Conservation (phyloP, 768 basidiomycete genomes). For the Xerocomus potaroensis region DNA sequence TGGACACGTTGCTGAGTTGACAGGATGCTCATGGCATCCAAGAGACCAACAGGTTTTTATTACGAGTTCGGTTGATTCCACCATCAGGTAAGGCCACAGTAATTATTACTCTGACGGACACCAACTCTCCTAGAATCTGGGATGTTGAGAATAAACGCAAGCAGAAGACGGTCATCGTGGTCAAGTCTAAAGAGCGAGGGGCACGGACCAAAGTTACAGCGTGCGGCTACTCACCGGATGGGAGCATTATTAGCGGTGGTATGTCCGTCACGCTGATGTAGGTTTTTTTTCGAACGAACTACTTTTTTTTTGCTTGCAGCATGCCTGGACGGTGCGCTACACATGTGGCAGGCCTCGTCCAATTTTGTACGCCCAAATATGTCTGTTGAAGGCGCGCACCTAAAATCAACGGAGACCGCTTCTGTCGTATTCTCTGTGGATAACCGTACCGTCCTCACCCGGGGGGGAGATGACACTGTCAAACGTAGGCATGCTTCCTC, state of each 20-base stretch:
- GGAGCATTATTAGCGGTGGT: conserved; percentile 88
- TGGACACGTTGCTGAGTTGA: conserved; percentile 91
- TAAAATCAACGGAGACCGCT: conserved; percentile 81
- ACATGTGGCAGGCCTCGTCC: conserved; percentile 88
- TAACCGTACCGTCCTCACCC: conserved; percentile 75
- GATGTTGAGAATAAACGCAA: conserved; percentile 88
- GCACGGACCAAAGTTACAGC: conserved; percentile 87
- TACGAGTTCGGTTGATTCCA: conserved; percentile 93
- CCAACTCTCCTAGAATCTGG: conserved; percentile 69
- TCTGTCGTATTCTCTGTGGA: conserved; percentile 88
- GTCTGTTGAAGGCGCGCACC: conserved; percentile 83
- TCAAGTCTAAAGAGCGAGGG: conserved; percentile 94
- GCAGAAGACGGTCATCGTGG: conserved; percentile 93
- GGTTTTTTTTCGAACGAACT: background rate
- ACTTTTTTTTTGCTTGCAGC: conserved; percentile 40
- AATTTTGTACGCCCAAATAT: conserved; percentile 92
- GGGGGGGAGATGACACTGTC: conserved; percentile 93
- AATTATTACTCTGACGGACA: background rate
- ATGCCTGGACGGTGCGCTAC: conserved; percentile 87
- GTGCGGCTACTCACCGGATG: conserved; percentile 87
- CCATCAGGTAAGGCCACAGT: conserved; percentile 65
- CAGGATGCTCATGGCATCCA: conserved; percentile 91
- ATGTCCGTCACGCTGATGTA: conserved; percentile 23
- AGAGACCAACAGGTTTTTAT: conserved; percentile 80
- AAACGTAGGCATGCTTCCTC: conserved; percentile 65